phyloP scores from a whole-genome alignment of 2,329 filamentous ascomycete genomes.

The Ceratocystis colombiana region DNA sequence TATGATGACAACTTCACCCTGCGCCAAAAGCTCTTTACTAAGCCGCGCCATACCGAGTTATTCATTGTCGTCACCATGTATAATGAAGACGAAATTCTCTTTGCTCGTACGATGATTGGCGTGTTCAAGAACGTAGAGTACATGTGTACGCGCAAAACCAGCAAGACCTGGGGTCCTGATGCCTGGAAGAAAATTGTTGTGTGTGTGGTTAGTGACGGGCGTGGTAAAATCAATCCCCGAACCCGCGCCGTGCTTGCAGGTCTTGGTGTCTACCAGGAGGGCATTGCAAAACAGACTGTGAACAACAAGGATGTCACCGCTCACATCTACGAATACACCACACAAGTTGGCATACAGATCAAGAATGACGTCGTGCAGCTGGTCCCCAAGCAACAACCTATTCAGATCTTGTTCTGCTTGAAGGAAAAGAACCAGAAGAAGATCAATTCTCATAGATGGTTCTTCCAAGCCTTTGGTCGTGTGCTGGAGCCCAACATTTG shows the following conservation, averaged over 20 bases:
- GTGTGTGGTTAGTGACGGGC: slow-evolving; percentile 91
- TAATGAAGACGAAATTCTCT: slow-evolving; percentile 94
- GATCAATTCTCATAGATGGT: slow-evolving; percentile 99
- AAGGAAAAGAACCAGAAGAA: slow-evolving; percentile 99
- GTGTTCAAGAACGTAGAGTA: slow-evolving; percentile 98
- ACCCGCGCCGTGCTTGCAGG: slow-evolving; percentile 82
- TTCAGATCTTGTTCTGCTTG: slow-evolving; percentile 94
- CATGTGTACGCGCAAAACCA: slow-evolving; percentile 87
- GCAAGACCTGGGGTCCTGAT: slow-evolving; percentile 96
- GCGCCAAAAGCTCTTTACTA: slow-evolving; percentile 83
- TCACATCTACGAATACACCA: slow-evolving; percentile 94
- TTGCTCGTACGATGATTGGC: slow-evolving; percentile 89
- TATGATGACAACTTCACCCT: slow-evolving; percentile 83
- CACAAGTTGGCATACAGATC: slow-evolving; percentile 74
- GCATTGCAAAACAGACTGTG: slow-evolving; percentile 96
- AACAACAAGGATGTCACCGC: slow-evolving; percentile 93
- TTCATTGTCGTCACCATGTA: slow-evolving; percentile 83
- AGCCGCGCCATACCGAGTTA: slow-evolving; percentile 82
- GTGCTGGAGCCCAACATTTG: slow-evolving; percentile 94
- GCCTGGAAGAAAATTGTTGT: slow-evolving; percentile 99
- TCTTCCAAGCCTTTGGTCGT: slow-evolving; percentile 91
- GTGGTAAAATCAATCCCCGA: slow-evolving; percentile 89
- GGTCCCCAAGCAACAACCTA: slow-evolving; percentile 75
- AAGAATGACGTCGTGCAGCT: slow-evolving; percentile 83
- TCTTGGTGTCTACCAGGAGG: slow-evolving; percentile 95